phyloP scores from a whole-genome alignment of 139 green algal species.

The Spirogloea muscicola region DNA sequence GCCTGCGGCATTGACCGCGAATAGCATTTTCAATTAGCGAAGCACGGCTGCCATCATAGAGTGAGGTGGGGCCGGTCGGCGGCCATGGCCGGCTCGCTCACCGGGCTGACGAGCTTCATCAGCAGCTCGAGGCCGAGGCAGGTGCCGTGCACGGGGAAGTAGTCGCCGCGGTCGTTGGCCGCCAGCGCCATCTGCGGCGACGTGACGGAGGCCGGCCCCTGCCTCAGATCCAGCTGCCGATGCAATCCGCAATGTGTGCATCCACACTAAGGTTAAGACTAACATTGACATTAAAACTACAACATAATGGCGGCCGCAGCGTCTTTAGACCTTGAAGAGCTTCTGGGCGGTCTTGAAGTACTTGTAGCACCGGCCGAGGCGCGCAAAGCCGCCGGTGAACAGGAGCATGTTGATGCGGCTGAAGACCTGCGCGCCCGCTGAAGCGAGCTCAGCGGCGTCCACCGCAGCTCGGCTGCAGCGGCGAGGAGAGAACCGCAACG shows the following conservation, averaged over 20 bases:
- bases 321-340: constrained; percentile 29
- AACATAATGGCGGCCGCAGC: neutral
- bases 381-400: constrained; percentile 26
- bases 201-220: neutral
- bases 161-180: constrained; percentile 39
- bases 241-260: neutral
- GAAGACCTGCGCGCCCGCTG: no score
- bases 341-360: constrained; percentile 31
- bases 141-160: constrained; percentile 51
- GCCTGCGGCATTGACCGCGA: neutral
- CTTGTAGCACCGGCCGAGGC: constrained; percentile 10
- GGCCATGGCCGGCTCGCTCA: neutral
- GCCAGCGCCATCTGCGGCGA: constrained; percentile 31
- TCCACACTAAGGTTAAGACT: neutral
- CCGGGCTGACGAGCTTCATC: constrained; percentile 27
- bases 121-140: constrained; percentile 52
- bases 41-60: neutral
- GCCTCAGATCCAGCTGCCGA: no score
- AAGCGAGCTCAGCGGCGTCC: no score
- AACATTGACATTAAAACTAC: neutral
- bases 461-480: no score
- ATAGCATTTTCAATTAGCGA: neutral
- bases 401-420: constrained; percentile 38
- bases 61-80: neutral
- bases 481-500: no score